Evolutionary conservation across 306 rosid genomes (phyloP).

Genomic region (Echinosophora koreensis): DNA sequence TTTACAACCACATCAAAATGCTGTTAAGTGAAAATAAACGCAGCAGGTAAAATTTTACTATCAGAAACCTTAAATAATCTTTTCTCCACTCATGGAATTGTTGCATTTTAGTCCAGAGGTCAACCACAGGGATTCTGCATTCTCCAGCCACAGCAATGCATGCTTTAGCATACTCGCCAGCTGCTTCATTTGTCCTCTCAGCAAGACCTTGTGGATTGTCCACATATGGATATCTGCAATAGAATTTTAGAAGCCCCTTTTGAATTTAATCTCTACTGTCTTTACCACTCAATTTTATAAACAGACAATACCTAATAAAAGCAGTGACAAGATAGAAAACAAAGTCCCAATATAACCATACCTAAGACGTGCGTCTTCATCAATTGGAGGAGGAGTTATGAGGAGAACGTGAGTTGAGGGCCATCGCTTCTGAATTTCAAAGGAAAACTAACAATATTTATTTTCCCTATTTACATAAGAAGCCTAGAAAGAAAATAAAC

Average conservation of each 20-base stretch:
- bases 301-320: neutral
- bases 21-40: neutral
- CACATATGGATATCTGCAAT: constrained; percentile 63
- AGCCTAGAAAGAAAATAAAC: too few species aligned
- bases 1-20: too few species aligned
- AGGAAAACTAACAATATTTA: constrained; percentile 13
- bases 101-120: constrained; percentile 76
- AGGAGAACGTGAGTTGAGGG: constrained; percentile 68
- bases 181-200: constrained; percentile 89
- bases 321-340: constrained; percentile 8
- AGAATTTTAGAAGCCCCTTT: neutral
- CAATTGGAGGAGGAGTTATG: constrained; percentile 90
- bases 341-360: constrained; percentile 45
- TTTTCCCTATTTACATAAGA: neutral
- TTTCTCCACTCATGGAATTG: constrained; percentile 59
- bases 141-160: constrained; percentile 72
- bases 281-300: too few species aligned
- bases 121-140: constrained; percentile 64
- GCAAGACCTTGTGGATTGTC: constrained; percentile 70
- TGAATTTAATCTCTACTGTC: neutral
- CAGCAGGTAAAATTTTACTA: too few species aligned
- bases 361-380: constrained; percentile 79
- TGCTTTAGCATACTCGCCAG: constrained; percentile 78
- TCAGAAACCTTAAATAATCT: constrained; percentile 52
- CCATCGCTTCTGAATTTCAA: constrained; percentile 73